Conservation (phyloP, 257 asterid species). For the Schizonepeta tenuifolia region DNA sequence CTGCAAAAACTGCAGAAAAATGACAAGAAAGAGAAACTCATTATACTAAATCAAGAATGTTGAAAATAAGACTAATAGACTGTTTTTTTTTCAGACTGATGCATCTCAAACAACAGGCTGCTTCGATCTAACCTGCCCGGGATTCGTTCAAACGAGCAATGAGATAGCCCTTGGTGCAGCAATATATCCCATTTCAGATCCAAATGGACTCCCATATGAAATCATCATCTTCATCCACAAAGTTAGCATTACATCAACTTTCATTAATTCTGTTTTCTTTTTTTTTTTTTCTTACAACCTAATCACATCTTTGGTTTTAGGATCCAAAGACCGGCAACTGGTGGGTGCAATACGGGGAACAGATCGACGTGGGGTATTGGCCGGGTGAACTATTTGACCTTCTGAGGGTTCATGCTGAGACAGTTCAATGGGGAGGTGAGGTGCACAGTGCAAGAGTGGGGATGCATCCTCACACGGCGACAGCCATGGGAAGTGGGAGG, state of each 20-base stretch:
- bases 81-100: constrained; percentile 43
- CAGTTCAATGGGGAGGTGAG: constrained; percentile 82
- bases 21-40: no score
- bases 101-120: constrained; percentile 62
- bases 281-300: not conserved
- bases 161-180: constrained; percentile 75
- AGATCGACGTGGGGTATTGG: constrained; percentile 63
- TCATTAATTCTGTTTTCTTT: not conserved
- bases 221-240: constrained; percentile 55
- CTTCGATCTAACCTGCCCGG: constrained; percentile 73
- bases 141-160: constrained; percentile 64
- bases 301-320: constrained; percentile 14
- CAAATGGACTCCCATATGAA: constrained; percentile 52
- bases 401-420: constrained; percentile 42
- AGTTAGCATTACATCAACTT: constrained; percentile 33
- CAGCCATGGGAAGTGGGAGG: constrained; percentile 64
- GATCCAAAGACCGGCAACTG: constrained; percentile 54
- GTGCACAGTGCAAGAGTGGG: constrained; percentile 66
- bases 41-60: no score
- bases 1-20: no score
- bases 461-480: constrained; percentile 51
- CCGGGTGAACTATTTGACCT: constrained; percentile 47
- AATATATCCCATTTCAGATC: constrained; percentile 60
- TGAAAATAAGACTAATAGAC: not conserved
- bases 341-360: constrained; percentile 72